Percentiles rank a stretch among this genome's conserved stretches.
Evolutionary conservation across 169 alveolate species (phyloP).

Genomic region (Plasmodium vivax): DNA sequence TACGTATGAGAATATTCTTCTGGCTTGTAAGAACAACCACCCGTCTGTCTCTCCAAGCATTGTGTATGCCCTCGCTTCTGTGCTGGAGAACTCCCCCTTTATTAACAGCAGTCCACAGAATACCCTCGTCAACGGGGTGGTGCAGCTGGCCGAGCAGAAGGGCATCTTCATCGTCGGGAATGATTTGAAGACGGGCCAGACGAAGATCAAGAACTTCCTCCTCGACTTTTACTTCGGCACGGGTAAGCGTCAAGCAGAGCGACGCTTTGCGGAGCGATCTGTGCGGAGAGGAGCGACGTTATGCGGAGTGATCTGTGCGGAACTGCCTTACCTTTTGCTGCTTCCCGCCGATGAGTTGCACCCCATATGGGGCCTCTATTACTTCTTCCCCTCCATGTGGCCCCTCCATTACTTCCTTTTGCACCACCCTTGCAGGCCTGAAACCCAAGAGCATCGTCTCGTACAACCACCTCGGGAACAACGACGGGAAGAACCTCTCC

Average conservation of each 20-base stretch:
- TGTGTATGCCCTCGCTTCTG: slow-evolving; percentile 89
- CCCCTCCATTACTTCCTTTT: no score
- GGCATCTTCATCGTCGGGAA: slow-evolving; percentile 91
- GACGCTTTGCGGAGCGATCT: no score
- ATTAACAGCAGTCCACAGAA: slow-evolving; percentile 95
- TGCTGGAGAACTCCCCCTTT: slow-evolving; percentile 88
- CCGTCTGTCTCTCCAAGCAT: slow-evolving; percentile 89
- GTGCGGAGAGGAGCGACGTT: no score
- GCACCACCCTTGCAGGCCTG: slow-evolving; percentile 84
- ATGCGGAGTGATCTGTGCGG: no score
- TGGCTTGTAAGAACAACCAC: slow-evolving; percentile 82
- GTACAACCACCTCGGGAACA: slow-evolving; percentile 94
- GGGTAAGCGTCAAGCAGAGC: neutral
- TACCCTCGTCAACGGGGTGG: slow-evolving; percentile 90
- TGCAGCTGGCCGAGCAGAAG: slow-evolving; percentile 86
- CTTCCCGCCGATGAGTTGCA: no score
- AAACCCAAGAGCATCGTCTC: slow-evolving; percentile 90
- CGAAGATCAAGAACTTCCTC: slow-evolving; percentile 90
- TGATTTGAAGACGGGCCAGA: slow-evolving; percentile 93
- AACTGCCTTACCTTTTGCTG: no score
- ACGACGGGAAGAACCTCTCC: slow-evolving; percentile 92
- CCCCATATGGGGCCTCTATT: no score
- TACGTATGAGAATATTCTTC: slow-evolving; percentile 85
- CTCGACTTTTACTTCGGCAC: slow-evolving; percentile 85
- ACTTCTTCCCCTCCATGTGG: no score